phyloP scores from a whole-genome alignment of 2,329 filamentous ascomycete species.

The Aureobasidium zeae region DNA sequence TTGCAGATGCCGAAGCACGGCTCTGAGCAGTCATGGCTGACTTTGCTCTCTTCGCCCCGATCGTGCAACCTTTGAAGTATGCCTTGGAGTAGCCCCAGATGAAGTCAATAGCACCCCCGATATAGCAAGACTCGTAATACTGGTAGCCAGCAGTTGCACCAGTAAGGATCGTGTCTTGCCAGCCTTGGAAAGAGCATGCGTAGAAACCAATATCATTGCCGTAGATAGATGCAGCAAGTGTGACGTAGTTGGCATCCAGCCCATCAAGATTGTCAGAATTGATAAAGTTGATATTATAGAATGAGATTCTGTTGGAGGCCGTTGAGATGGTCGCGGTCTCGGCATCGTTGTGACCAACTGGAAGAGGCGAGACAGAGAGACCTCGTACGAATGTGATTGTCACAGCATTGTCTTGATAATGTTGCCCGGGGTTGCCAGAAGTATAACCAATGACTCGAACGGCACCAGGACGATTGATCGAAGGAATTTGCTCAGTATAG shows the following conservation, averaged over 20 bases:
- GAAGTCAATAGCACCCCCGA: constrained; percentile 37
- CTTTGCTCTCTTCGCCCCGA: constrained; percentile 28
- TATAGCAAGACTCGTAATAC: constrained; percentile 31
- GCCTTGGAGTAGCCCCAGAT: constrained; percentile 37
- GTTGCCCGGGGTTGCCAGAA: constrained; percentile 25
- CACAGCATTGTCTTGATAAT: constrained; percentile 32
- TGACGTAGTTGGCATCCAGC: constrained; percentile 24
- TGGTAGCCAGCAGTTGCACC: constrained; percentile 31
- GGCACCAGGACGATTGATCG: constrained; percentile 33
- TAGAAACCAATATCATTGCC: constrained; percentile 29
- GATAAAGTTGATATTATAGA: constrained; percentile 29
- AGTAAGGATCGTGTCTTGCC: constrained; percentile 27
- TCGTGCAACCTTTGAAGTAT: constrained; percentile 36
- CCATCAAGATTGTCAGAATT: constrained; percentile 28
- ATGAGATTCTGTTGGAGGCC: constrained; percentile 32
- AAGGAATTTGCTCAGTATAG: constrained; percentile 35
- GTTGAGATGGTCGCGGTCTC: constrained; percentile 37
- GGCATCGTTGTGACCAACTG: constrained; percentile 32
- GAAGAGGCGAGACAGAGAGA: constrained; percentile 32
- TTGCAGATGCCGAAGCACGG: constrained; percentile 28
- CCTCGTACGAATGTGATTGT: constrained; percentile 27
- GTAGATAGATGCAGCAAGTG: constrained; percentile 28
- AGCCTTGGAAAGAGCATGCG: constrained; percentile 25
- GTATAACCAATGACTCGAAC: constrained; percentile 32
- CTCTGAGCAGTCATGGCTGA: constrained; percentile 34